Percentiles rank a stretch among this genome's conserved stretches.
Evolutionary conservation across 148 eudicot species (phyloP).

Genomic region (Agrostemma githago): DNA sequence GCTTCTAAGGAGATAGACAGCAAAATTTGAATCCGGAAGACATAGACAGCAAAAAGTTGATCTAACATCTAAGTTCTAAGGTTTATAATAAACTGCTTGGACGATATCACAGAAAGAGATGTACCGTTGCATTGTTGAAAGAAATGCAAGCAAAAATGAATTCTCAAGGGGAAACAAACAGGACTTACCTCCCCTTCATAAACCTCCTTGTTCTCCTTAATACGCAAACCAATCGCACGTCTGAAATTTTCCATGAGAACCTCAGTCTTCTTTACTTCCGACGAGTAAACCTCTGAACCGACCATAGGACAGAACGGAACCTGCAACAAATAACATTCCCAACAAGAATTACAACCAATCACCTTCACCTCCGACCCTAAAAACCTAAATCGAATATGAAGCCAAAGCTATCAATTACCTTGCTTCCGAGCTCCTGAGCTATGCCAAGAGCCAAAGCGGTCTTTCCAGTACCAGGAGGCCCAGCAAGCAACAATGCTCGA

Average conservation of each 20-base stretch:
- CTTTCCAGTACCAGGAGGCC: slow-evolving; percentile 97
- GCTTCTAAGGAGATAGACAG: too few species aligned
- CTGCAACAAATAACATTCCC: slow-evolving; percentile 28
- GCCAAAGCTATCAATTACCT: slow-evolving; percentile 38
- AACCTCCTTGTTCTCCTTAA: slow-evolving; percentile 97
- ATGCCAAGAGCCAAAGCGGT: slow-evolving; percentile 97
- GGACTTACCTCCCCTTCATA: slow-evolving; percentile 92
- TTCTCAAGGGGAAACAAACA: not conserved
- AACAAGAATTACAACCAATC: not conserved
- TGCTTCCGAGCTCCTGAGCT: slow-evolving; percentile 91
- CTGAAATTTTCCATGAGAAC: slow-evolving; percentile 95
- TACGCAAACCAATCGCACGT: slow-evolving; percentile 91
- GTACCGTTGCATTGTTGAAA: not conserved
- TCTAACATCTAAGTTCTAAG: not conserved
- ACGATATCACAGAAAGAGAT: slow-evolving; percentile 5
- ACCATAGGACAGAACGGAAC: slow-evolving; percentile 99
- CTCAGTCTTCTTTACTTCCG: slow-evolving; percentile 99
- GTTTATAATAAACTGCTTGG: not conserved
- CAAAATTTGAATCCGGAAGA: too few species aligned
- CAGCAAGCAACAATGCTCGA: slow-evolving; percentile 81
- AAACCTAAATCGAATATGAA: not conserved
- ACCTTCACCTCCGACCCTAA: not conserved
- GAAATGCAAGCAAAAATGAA: not conserved
- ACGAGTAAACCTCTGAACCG: slow-evolving; percentile 96
- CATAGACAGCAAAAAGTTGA: too few species aligned